Evolutionary conservation across 805 yeast species (phyloP).

Genomic region (Blastobotrys parvus): DNA sequence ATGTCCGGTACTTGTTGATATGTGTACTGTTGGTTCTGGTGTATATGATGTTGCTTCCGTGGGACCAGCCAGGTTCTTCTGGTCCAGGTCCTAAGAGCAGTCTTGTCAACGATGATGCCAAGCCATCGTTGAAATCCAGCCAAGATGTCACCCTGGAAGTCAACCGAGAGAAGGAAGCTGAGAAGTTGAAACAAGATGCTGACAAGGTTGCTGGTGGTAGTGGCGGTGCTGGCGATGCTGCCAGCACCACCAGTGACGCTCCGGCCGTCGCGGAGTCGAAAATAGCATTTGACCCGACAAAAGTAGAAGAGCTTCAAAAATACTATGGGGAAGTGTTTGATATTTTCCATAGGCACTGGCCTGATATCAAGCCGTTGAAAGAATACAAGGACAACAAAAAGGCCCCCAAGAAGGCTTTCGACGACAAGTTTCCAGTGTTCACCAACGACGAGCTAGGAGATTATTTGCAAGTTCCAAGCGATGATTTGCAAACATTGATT

Average conservation of each 20-base stretch:
- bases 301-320: neutral
- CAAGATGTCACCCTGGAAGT: no score
- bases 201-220: no score
- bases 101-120: no score
- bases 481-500: constrained; percentile 38
- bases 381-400: constrained; percentile 37
- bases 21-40: neutral
- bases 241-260: no score
- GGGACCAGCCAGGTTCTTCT: constrained; percentile 1
- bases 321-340: constrained; percentile 35
- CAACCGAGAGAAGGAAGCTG: no score
- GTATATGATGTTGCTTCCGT: neutral
- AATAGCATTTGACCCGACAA: neutral
- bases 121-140: no score
- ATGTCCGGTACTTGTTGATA: neutral
- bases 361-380: constrained; percentile 36
- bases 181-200: no score
- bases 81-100: no score
- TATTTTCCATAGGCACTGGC: constrained; percentile 36
- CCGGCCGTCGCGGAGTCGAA: no score
- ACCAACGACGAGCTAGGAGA: constrained; percentile 45
- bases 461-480: constrained; percentile 39
- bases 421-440: constrained; percentile 30
- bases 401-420: constrained; percentile 24
- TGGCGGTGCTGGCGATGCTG: no score